Evolutionary conservation across 345 rosid species (phyloP).

Genomic region (Eucalyptus victrix): DNA sequence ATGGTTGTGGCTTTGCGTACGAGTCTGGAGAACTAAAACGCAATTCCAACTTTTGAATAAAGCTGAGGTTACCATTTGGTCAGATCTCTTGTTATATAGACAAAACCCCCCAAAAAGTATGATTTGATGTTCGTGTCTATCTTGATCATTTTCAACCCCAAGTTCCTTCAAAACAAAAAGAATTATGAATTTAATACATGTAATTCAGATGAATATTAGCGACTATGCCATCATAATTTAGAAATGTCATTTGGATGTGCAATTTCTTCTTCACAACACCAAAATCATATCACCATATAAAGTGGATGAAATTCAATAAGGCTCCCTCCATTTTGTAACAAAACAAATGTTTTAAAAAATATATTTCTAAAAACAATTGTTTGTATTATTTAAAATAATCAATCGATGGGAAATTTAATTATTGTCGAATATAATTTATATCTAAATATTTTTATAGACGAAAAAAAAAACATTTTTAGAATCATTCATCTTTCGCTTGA

Average conservation of each 20-base stretch:
- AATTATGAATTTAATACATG: background rate
- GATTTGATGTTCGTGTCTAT: background rate
- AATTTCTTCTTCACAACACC: background rate
- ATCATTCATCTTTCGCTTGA: too few species aligned
- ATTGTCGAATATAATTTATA: too few species aligned
- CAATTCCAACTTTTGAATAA: background rate
- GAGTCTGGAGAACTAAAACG: background rate
- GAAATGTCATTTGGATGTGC: background rate
- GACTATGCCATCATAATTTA: background rate
- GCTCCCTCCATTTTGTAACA: rapidly evolving
- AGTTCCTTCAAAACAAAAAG: background rate
- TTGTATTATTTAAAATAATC: background rate
- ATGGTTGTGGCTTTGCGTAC: background rate
- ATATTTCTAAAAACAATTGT: background rate
- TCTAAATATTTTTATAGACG: background rate
- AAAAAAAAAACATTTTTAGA: background rate
- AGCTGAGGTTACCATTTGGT: background rate
- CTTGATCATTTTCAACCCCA: background rate
- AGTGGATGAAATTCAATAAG: background rate
- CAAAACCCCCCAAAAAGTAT: background rate
- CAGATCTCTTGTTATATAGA: background rate
- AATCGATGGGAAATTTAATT: too few species aligned
- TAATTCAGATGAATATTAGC: background rate
- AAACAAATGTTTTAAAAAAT: background rate
- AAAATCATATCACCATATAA: background rate